Evolutionary conservation across 75 land plant species (phyloP).

Genomic region (Gnetum montanum): DNA sequence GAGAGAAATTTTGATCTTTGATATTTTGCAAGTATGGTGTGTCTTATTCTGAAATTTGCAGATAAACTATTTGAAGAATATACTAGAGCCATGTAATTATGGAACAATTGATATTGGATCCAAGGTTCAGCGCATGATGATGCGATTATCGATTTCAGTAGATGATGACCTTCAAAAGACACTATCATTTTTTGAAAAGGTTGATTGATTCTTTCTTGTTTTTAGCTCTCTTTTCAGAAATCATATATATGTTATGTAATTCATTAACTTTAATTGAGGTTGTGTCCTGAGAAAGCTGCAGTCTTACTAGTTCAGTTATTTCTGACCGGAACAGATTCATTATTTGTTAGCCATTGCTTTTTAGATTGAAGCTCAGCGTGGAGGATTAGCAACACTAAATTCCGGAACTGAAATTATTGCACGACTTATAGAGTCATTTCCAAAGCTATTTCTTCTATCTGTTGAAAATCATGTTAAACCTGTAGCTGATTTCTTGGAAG

Average conservation of each 20-base stretch:
- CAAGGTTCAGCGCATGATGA: conserved; percentile 72
- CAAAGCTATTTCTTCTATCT: conserved; percentile 38
- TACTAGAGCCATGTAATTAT: conserved; percentile 29
- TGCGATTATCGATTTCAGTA: conserved; percentile 48
- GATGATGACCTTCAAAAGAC: conserved; percentile 74
- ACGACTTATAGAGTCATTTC: conserved; percentile 66
- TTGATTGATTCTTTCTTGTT: conserved; percentile 6
- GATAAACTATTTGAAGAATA: conserved; percentile 56
- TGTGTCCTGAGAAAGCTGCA: neutral
- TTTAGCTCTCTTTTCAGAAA: neutral
- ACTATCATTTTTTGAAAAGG: conserved; percentile 81
- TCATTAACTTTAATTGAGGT: neutral
- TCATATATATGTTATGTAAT: neutral
- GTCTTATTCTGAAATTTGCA: conserved; percentile 12
- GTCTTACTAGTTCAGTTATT: neutral
- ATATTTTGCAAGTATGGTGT: neutral
- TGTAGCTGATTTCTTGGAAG: conserved; percentile 35
- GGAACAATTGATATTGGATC: conserved; percentile 16
- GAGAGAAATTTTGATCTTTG: neutral
- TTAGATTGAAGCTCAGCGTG: conserved; percentile 82
- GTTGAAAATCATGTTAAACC: conserved; percentile 38
- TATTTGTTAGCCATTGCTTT: no score
- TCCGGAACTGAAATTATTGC: conserved; percentile 33
- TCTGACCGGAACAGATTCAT: no score
- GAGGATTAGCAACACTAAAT: conserved; percentile 56